Evolutionary conservation across 768 basidiomycete genomes (phyloP).

Genomic region (Sporobolomyces phaffii): DNA sequence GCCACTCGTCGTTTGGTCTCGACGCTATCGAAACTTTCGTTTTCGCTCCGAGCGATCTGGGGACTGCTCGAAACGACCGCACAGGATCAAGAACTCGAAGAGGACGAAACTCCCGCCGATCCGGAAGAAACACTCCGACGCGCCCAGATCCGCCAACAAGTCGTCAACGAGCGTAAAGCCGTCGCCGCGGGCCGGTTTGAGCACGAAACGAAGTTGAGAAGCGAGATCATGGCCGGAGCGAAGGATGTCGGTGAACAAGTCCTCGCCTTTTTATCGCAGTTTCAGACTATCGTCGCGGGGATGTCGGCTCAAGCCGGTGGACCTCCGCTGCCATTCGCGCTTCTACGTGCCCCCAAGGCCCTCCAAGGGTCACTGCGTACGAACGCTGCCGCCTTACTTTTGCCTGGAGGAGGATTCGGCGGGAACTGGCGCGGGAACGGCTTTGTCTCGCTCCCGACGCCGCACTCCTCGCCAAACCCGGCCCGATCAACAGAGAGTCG

Average conservation of each 20-base stretch:
- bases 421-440: conserved; percentile 81
- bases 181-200: conserved; percentile 18
- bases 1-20: conserved; percentile 59
- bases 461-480: conserved; percentile 1
- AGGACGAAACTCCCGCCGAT: conserved; percentile 27
- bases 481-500: not conserved
- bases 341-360: conserved; percentile 4
- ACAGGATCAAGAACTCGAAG: conserved; percentile 19
- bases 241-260: conserved; percentile 19
- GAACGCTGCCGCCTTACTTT: conserved; percentile 58
- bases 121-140: conserved; percentile 26
- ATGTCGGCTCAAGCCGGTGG: not conserved
- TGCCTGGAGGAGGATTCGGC: conserved; percentile 72
- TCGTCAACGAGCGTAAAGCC: conserved; percentile 5
- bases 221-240: conserved; percentile 25
- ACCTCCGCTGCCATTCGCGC: not conserved
- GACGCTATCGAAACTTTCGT: conserved; percentile 78
- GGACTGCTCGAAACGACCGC: conserved; percentile 32
- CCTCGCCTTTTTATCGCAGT: conserved; percentile 16
- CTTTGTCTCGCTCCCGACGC: conserved; percentile 53
- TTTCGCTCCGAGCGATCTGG: conserved; percentile 68
- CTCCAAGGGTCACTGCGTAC: conserved; percentile 20
- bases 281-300: conserved; percentile 9
- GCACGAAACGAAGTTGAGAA: conserved; percentile 23
- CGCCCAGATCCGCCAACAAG: conserved; percentile 14